Evolutionary conservation across 2,329 filamentous ascomycete genomes (phyloP).

Genomic region (Penicillium sp.): DNA sequence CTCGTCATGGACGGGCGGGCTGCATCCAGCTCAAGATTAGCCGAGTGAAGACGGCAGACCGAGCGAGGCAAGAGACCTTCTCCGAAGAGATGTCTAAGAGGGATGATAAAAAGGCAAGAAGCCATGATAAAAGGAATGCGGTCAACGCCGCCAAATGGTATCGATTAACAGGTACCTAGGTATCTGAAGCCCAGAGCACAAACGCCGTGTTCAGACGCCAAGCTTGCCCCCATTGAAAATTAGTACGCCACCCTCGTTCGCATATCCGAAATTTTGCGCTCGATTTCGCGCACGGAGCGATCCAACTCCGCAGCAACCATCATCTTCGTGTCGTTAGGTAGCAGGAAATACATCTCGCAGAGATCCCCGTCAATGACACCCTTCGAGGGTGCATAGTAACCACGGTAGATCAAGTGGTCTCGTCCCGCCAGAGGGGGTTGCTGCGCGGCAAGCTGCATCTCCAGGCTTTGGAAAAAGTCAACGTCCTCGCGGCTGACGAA

Average conservation of each 20-base stretch:
- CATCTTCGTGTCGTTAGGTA: slow-evolving; percentile 84
- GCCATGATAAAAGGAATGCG: slow-evolving; percentile 2
- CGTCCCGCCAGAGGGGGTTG: slow-evolving; percentile 84
- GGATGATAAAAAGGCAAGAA: background rate
- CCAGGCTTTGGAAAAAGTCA: slow-evolving; percentile 94
- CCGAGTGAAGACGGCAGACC: slow-evolving; percentile 35
- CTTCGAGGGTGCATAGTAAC: slow-evolving; percentile 95
- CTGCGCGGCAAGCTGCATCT: slow-evolving; percentile 79
- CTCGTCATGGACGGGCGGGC: slow-evolving; percentile 14
- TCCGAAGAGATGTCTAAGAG: slow-evolving; percentile 38
- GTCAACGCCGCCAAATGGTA: slow-evolving; percentile 9
- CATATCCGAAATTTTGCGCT: slow-evolving; percentile 82
- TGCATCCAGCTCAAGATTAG: slow-evolving; percentile 44
- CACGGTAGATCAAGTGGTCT: slow-evolving; percentile 91
- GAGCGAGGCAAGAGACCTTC: slow-evolving; percentile 51
- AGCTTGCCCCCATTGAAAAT: slow-evolving; percentile 19
- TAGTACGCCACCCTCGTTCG: slow-evolving; percentile 55
- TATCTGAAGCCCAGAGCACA: slow-evolving; percentile 25
- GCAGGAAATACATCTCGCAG: slow-evolving; percentile 81
- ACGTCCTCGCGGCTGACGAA: slow-evolving; percentile 89
- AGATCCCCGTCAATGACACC: slow-evolving; percentile 95
- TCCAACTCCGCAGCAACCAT: slow-evolving; percentile 93
- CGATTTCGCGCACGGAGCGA: slow-evolving; percentile 84
- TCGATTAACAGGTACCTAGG: slow-evolving; percentile 20
- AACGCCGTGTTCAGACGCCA: slow-evolving; percentile 26